phyloP scores from a whole-genome alignment of 805 yeast genomes.

The Candida sithepensis region DNA sequence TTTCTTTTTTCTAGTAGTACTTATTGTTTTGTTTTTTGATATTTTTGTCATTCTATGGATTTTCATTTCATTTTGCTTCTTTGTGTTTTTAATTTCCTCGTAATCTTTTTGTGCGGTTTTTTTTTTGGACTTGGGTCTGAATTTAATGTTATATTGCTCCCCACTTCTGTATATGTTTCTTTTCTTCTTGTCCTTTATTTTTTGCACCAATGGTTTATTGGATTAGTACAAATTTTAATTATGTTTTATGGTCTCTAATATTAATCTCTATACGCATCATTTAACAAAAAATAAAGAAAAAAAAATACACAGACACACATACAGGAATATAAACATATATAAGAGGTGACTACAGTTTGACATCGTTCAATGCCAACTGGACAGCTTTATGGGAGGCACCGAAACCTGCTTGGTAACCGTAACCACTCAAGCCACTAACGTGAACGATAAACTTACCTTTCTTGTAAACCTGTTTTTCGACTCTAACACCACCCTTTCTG shows the following conservation, averaged over 20 bases:
- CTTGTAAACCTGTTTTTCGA: slow-evolving; percentile 49
- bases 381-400: slow-evolving; percentile 57
- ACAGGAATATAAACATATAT: neutral
- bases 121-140: no score
- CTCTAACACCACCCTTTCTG: slow-evolving; percentile 70
- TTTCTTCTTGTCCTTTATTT: no score
- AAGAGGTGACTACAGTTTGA: no score
- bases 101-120: neutral
- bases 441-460: slow-evolving; percentile 52
- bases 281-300: no score
- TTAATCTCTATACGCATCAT: no score
- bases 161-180: no score
- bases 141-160: no score
- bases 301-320: neutral
- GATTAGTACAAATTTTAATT: no score
- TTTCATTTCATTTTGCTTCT: no score
- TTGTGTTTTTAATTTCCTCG: no score
- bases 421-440: slow-evolving; percentile 68
- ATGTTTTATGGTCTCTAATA: no score
- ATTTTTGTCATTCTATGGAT: neutral
- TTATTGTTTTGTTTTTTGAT: neutral
- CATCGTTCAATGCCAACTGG: slow-evolving; percentile 4
- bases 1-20: neutral
- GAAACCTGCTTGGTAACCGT: slow-evolving; percentile 63
- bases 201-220: no score